Percentiles rank a stretch among this genome's conserved stretches.
Conservation (phyloP, 768 basidiomycete species). For the Termitomyces eurrhizus region DNA sequence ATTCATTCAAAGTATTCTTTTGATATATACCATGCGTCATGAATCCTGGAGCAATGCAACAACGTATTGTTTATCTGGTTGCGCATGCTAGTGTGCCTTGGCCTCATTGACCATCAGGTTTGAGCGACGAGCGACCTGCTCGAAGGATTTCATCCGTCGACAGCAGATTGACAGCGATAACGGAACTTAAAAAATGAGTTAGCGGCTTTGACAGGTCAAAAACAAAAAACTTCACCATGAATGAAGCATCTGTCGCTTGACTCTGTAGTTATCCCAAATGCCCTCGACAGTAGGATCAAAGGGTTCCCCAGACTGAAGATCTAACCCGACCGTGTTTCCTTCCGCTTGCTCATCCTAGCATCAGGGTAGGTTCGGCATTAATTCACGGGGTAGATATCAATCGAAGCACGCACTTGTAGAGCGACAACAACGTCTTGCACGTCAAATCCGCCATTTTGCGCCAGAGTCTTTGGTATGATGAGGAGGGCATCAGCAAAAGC, state of each 20-base stretch:
- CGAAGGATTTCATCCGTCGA: slow-evolving; percentile 95
- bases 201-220: slow-evolving; percentile 15
- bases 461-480: slow-evolving; percentile 94
- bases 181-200: slow-evolving; percentile 52
- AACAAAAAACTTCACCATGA: slow-evolving; percentile 62
- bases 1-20: not conserved
- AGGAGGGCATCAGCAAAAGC: slow-evolving; percentile 95
- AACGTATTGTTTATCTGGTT: not conserved
- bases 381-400: not conserved
- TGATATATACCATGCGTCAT: not conserved
- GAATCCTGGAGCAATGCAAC: not conserved
- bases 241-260: slow-evolving; percentile 98
- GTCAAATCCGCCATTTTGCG: slow-evolving; percentile 94
- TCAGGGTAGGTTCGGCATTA: not conserved
- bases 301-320: slow-evolving; percentile 91
- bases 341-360: slow-evolving; percentile 87
- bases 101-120: slow-evolving; percentile 63
- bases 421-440: slow-evolving; percentile 94
- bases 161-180: slow-evolving; percentile 92
- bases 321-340: slow-evolving; percentile 88
- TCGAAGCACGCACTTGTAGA: slow-evolving; percentile 59
- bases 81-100: not conserved
- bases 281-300: slow-evolving; percentile 95
- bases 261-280: slow-evolving; percentile 98
- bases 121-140: slow-evolving; percentile 83